These are phyloP conservation scores for Trametes punicea DNA, from an alignment of 768 basidiomycete genomes.

Conservation along the genomic window DNA sequence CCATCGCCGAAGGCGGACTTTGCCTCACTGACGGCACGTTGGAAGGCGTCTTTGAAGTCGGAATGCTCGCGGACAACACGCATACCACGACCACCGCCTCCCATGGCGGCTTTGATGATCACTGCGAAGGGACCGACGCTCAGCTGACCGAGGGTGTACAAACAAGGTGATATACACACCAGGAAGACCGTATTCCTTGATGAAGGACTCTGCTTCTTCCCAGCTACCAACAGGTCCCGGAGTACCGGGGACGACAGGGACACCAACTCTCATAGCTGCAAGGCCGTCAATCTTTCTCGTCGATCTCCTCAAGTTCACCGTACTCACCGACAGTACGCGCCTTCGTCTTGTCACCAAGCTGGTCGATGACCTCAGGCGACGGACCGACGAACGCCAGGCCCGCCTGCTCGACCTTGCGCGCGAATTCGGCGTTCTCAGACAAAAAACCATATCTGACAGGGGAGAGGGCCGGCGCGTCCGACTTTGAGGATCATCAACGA, in stretches of 20 bases:
- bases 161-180: conserved; percentile 38
- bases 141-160: not conserved
- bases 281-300: not conserved
- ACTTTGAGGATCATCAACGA: conserved; percentile 9
- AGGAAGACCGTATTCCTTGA: conserved; percentile 95
- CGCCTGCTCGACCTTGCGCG: conserved; percentile 96
- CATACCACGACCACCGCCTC: conserved; percentile 98
- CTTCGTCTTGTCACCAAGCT: conserved; percentile 98
- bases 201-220: conserved; percentile 80
- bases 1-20: conserved; percentile 97
- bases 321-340: conserved; percentile 77
- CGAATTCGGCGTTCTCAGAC: conserved; percentile 95
- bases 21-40: conserved; percentile 92
- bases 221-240: conserved; percentile 87
- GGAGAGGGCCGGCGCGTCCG: not conserved
- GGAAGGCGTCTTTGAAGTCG: conserved; percentile 85
- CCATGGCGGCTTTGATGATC: conserved; percentile 99
- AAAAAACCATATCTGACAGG: conserved; percentile 86
- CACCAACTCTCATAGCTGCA: conserved; percentile 82
- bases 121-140: conserved; percentile 42
- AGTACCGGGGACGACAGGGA: conserved; percentile 97
- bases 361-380: conserved; percentile 93
- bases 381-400: conserved; percentile 97
- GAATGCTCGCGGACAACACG: conserved; percentile 94
- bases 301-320: not conserved